Percentiles rank a stretch among this genome's conserved stretches.
Evolutionary conservation across 2,329 filamentous ascomycete genomes (phyloP).

Genomic region (Clonostachys rhizophaga): DNA sequence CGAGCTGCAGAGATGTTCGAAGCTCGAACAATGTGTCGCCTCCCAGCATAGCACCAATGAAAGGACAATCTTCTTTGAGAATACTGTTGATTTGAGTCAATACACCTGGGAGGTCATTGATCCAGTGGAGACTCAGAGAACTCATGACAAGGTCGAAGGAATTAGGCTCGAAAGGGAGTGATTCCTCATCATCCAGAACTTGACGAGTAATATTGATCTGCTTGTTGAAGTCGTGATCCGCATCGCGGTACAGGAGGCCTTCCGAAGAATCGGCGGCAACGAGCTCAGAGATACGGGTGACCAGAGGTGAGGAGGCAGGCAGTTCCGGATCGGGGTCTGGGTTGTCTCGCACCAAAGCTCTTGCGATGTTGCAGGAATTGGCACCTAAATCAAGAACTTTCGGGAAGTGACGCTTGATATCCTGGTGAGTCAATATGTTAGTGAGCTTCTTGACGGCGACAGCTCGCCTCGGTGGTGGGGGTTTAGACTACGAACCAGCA

Average conservation of each 20-base stretch:
- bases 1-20: conserved; percentile 86
- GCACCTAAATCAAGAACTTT: conserved; percentile 88
- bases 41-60: conserved; percentile 94
- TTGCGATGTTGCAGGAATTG: conserved; percentile 91
- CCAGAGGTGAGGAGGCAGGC: conserved; percentile 60
- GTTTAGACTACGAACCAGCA: conserved; percentile 54
- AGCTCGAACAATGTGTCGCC: conserved; percentile 93
- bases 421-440: conserved; percentile 38
- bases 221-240: conserved; percentile 67
- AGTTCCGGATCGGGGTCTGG: conserved; percentile 54
- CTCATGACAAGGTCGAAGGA: conserved; percentile 89
- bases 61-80: conserved; percentile 85
- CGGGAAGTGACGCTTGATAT: conserved; percentile 86
- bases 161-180: conserved; percentile 68
- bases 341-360: conserved; percentile 68
- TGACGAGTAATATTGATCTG: conserved; percentile 68
- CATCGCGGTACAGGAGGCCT: conserved; percentile 75
- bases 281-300: conserved; percentile 67
- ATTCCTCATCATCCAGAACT: conserved; percentile 70
- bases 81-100: conserved; percentile 81
- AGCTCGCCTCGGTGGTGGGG: not conserved
- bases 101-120: conserved; percentile 88
- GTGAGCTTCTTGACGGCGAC: not conserved
- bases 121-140: conserved; percentile 90
- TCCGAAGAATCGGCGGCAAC: conserved; percentile 79